Percentiles rank a stretch among this genome's conserved stretches.
Evolutionary conservation across 2,329 filamentous ascomycete genomes (phyloP).

Genomic region (Ophiosphaerella korrae): DNA sequence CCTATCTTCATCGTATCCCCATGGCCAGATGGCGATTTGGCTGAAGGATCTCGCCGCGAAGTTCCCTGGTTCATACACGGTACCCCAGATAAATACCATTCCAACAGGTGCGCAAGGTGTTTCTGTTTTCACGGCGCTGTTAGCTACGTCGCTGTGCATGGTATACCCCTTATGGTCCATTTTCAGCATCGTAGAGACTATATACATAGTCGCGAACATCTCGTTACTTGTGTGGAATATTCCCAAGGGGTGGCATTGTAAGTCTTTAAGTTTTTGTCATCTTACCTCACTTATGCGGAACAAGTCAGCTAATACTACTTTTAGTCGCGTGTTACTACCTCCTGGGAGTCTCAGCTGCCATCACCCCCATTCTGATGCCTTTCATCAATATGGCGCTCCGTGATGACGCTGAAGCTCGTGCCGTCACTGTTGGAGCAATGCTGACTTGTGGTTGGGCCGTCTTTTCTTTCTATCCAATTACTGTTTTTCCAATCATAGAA

Average conservation of each 20-base stretch:
- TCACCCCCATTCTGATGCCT: slow-evolving; percentile 45
- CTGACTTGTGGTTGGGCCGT: slow-evolving; percentile 44
- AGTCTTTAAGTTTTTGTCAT: slow-evolving; percentile 4
- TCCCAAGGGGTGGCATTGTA: slow-evolving; percentile 50
- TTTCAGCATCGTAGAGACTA: slow-evolving; percentile 50
- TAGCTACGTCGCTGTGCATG: slow-evolving; percentile 57
- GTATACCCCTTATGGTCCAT: slow-evolving; percentile 58
- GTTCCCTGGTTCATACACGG: slow-evolving; percentile 46
- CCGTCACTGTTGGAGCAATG: slow-evolving; percentile 57
- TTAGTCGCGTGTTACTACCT: slow-evolving; percentile 43
- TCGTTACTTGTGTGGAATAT: slow-evolving; percentile 58
- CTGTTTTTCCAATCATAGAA: slow-evolving; percentile 43
- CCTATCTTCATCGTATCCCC: slow-evolving; percentile 50
- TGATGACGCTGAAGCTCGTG: slow-evolving; percentile 56
- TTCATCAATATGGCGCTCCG: slow-evolving; percentile 46
- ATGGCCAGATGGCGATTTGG: slow-evolving; percentile 59
- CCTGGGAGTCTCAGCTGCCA: slow-evolving; percentile 41
- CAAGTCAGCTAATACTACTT: slow-evolving; percentile 4
- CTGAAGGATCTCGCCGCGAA: slow-evolving; percentile 53
- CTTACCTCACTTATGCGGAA: too few relatives aligned
- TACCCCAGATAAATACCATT: slow-evolving; percentile 57
- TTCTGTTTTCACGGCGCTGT: slow-evolving; percentile 55
- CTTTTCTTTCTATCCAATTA: slow-evolving; percentile 43
- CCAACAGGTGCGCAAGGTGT: slow-evolving; percentile 58
- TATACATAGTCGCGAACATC: slow-evolving; percentile 52